Base-by-base conservation (phyloP, 2,329 filamentous ascomycete genomes). In the Aureobasidium zeae region DNA sequence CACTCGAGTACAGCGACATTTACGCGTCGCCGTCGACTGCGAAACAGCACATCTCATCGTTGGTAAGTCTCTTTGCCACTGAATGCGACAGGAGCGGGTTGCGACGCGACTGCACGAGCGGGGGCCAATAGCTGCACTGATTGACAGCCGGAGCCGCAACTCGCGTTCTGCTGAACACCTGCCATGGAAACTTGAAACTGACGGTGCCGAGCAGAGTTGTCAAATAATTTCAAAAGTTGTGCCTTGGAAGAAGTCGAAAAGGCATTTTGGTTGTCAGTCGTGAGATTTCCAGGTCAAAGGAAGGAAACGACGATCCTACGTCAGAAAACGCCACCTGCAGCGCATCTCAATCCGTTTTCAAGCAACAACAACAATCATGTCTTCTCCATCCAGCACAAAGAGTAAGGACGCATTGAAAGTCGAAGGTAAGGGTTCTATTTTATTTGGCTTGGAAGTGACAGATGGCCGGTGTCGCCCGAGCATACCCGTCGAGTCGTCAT, bases 351-450 rank as follows among this genome's bases (percentile, higher is more conserved):
- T 16, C 30, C 21, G 11, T 22, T n/a, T 22, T 17, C n/a, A 30
- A 21, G 21, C 28, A n/a, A 31, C 30, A 17, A 26, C 39, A 30
- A 32, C 25, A 19, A 38, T 26, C 32, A 45, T 45, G 43, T 45
- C 43, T 31, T 36, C 43, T 32, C 43, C 43, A 37, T 20, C 20
- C 25, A 34, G 25, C 20, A 32, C 33, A 15, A 45, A 45, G 43
- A 45, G n/a, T 34, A 37, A 45, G 13, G 31, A 36, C 15, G 41
- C 19, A 13, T 32, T 36, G 41, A 44, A 45, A 15, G 26, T 32
- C 28, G 43, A 37, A 36, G 33, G 43, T 44, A 44, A 43, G 39
- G 15, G 26, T 21, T 19, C 21, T 29, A 4, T 1, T 43, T 43
- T 34, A 43, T 43, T 19, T 24, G 29, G 17, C 24, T 32, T n/a